A percentile compares a stretch with the other conserved stretches of the same genome.
Conservation (phyloP, 257 asterid species). For the Solanum lycopersicoides region DNA sequence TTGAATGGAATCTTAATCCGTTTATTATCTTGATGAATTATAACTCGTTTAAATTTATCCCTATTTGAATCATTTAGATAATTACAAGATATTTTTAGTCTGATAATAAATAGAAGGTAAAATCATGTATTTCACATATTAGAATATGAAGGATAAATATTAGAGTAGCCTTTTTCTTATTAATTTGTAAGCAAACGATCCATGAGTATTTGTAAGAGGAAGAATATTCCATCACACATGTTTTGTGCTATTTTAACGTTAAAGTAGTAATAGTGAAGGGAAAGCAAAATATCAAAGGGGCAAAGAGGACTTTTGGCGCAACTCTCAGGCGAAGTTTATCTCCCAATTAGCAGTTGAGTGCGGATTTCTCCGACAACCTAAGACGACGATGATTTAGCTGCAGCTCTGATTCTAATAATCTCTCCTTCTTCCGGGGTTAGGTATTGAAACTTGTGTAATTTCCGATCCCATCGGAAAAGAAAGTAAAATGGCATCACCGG, state of each 20-base stretch:
- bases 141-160: too few relatives aligned
- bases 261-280: background rate
- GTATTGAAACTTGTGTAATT: background rate
- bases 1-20: too few relatives aligned
- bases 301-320: background rate
- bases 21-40: too few relatives aligned
- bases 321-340: background rate
- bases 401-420: background rate
- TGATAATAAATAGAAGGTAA: too few relatives aligned
- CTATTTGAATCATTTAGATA: too few relatives aligned
- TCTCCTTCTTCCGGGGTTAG: background rate
- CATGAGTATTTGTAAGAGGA: background rate
- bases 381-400: background rate
- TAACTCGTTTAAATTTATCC: too few relatives aligned
- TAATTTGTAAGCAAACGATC: background rate
- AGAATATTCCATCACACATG: background rate
- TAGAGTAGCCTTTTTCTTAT: too few relatives aligned
- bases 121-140: too few relatives aligned
- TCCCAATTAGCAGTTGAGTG: background rate
- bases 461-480: constrained; percentile 12
- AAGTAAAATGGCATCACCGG: constrained; percentile 60
- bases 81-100: too few relatives aligned
- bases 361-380: background rate
- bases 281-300: background rate
- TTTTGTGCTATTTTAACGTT: background rate